Percentiles rank a stretch among this genome's conserved stretches.
Conservation (phyloP, 306 rosid genomes). For the Astragalus glycyphyllos region DNA sequence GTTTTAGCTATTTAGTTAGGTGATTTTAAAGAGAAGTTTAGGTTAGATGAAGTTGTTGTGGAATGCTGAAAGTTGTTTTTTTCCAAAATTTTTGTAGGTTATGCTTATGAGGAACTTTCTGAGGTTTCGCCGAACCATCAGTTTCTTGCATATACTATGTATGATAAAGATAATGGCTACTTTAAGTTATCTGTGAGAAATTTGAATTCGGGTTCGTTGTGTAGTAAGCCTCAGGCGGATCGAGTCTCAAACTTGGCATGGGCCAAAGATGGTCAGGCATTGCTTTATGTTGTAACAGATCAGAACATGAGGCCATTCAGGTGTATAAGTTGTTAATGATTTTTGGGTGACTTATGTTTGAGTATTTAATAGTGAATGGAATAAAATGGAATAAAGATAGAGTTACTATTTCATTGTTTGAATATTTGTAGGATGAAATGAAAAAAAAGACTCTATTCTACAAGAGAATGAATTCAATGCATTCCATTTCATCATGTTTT, state of each 20-base stretch:
- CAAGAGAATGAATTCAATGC: not conserved
- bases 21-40: not conserved
- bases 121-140: conserved; percentile 85
- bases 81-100: conserved; percentile 57
- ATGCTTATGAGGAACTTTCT: conserved; percentile 90
- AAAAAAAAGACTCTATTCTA: too few species aligned
- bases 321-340: conserved; percentile 45
- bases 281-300: conserved; percentile 90
- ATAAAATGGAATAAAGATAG: not conserved
- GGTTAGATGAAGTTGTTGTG: conserved; percentile 15
- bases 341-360: not conserved
- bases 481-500: conserved; percentile 1
- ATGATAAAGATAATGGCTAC: conserved; percentile 83
- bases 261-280: conserved; percentile 84
- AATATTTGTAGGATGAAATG: not conserved
- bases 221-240: conserved; percentile 87
- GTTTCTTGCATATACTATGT: conserved; percentile 91
- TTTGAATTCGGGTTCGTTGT: conserved; percentile 87
- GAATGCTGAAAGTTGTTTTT: conserved; percentile 23
- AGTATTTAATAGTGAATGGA: not conserved
- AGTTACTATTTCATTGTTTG: not conserved
- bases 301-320: conserved; percentile 77
- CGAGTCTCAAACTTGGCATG: conserved; percentile 89
- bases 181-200: conserved; percentile 85
- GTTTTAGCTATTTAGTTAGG: not conserved